Percentiles rank a stretch among this genome's conserved stretches.
Conservation (phyloP, 257 asterid genomes). For the Solanum lycopersicoides region DNA sequence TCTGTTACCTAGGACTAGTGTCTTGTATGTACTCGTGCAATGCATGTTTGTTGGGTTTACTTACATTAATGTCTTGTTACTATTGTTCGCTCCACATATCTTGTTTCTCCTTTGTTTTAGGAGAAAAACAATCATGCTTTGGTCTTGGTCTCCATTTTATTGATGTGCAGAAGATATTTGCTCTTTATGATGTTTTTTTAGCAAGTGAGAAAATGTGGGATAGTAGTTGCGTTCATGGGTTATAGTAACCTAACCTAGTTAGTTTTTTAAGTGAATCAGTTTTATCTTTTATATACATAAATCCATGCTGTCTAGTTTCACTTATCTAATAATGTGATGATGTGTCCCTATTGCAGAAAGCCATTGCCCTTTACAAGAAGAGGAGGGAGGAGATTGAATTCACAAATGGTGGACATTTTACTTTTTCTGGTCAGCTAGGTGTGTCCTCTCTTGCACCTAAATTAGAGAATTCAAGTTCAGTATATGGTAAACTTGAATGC, state of each 20-base stretch:
- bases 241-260: not conserved
- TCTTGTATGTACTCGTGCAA: not conserved
- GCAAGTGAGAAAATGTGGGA: not conserved
- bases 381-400: conserved; percentile 26
- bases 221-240: not conserved
- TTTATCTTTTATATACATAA: not conserved
- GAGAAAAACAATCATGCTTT: not conserved
- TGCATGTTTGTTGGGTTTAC: not conserved
- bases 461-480: conserved; percentile 14
- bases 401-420: conserved; percentile 15
- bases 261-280: not conserved
- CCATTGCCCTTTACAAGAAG: conserved; percentile 61
- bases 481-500: conserved; percentile 19
- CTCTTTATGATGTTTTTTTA: not conserved
- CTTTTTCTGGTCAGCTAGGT: conserved; percentile 1
- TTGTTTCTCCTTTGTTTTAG: not conserved
- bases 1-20: not conserved
- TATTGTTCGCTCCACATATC: not conserved
- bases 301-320: not conserved
- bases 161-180: not conserved
- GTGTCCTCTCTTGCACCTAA: conserved; percentile 6
- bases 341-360: conserved; percentile 47
- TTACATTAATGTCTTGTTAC: not conserved
- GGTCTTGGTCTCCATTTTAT: not conserved
- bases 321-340: not conserved